A percentile compares a stretch with the other conserved stretches of the same genome.
phyloP scores from a whole-genome alignment of 2,329 filamentous ascomycete genomes.

The Aspergillus flavus region DNA sequence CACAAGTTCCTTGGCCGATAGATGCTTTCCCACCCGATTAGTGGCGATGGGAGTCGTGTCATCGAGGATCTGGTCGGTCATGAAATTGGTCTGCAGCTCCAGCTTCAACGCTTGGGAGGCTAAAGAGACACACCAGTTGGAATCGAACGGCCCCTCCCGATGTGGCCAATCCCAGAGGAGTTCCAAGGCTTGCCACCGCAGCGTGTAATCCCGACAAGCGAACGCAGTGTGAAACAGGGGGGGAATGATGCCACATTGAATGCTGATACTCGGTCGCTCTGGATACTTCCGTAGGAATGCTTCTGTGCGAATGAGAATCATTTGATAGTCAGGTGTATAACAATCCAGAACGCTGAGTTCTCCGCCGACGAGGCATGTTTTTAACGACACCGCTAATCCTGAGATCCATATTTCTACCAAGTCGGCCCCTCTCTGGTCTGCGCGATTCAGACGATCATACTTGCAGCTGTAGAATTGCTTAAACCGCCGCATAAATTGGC shows the following conservation, averaged over 20 bases:
- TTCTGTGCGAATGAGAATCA: not conserved
- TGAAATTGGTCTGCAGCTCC: not conserved
- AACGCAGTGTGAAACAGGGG: not conserved
- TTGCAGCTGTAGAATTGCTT: not conserved
- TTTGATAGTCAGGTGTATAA: not conserved
- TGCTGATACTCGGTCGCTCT: not conserved
- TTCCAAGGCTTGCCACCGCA: constrained; percentile 2
- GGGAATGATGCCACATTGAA: not conserved
- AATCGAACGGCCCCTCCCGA: constrained; percentile 3
- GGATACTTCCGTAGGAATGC: not conserved
- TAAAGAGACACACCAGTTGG: not conserved
- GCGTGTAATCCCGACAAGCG: not conserved
- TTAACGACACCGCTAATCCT: not conserved
- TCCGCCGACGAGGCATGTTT: not conserved
- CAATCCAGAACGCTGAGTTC: not conserved
- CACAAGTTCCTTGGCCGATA: not conserved
- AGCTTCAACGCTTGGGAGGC: not conserved
- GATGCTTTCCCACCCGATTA: not conserved
- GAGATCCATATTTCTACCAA: not conserved
- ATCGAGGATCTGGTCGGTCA: not conserved
- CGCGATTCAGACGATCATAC: not conserved
- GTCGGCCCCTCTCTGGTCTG: not conserved
- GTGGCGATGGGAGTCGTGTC: not conserved
- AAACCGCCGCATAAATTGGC: not conserved
- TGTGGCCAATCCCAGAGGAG: constrained; percentile 6